phyloP scores from a whole-genome alignment of 2,329 filamentous ascomycete species.

The Alternaria rosae region DNA sequence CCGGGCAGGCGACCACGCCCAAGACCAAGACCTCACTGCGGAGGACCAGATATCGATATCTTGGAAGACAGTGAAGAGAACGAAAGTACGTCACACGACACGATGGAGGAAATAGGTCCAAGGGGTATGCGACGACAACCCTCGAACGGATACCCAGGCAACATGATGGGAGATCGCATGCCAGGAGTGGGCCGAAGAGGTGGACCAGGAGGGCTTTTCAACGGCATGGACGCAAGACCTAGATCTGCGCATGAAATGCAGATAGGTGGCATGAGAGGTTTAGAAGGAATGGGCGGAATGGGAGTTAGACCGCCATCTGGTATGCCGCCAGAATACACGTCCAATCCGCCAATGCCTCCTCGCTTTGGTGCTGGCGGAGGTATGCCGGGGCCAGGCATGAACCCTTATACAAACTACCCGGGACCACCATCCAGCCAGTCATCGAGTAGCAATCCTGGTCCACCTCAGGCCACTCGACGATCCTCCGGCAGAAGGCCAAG shows the following conservation, averaged over 20 bases:
- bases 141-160: neutral
- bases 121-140: neutral
- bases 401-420: conserved; percentile 8
- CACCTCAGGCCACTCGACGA: neutral
- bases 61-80: conserved; percentile 7
- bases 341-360: conserved; percentile 10
- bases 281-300: neutral
- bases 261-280: neutral
- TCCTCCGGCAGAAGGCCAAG: neutral
- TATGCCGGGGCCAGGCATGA: neutral
- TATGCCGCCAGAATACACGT: conserved; percentile 17
- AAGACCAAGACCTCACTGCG: neutral
- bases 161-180: conserved; percentile 3
- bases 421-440: conserved; percentile 3
- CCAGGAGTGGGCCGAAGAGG: neutral
- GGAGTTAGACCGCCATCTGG: conserved; percentile 6
- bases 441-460: neutral
- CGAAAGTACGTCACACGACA: conserved; percentile 1
- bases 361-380: neutral
- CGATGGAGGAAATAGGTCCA: neutral
- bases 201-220: neutral
- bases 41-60: conserved; percentile 3
- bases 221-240: neutral
- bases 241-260: conserved; percentile 13
- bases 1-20: neutral